Percentiles rank a stretch among this genome's conserved stretches.
These are phyloP conservation scores for Nakazawaea anatomiae DNA, from an alignment of 805 yeast species.

Conservation along the genomic window DNA sequence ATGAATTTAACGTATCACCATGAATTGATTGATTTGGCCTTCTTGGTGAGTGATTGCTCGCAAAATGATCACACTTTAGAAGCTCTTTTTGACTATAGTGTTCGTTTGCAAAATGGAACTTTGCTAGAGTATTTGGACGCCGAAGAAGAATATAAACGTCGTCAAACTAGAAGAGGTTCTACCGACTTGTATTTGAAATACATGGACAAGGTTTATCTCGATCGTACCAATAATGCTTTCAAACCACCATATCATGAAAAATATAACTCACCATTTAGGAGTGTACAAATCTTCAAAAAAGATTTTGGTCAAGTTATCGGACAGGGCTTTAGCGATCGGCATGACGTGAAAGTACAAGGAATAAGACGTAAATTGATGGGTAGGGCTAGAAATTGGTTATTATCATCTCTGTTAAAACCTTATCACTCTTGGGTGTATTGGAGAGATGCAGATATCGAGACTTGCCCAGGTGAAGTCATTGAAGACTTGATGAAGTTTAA, in stretches of 20 bases:
- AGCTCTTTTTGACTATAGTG: conserved; percentile 56
- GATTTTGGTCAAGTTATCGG: conserved; percentile 84
- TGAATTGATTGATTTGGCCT: conserved; percentile 70
- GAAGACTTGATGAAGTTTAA: conserved; percentile 62
- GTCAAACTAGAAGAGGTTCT: conserved; percentile 41
- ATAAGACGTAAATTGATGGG: conserved; percentile 82
- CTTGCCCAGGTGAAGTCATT: conserved; percentile 73
- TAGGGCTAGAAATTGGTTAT: conserved; percentile 79
- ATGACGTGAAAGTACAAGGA: conserved; percentile 82
- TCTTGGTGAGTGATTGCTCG: conserved; percentile 76
- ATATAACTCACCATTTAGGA: conserved; percentile 66
- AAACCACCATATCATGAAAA: conserved; percentile 59
- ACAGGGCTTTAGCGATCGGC: conserved; percentile 79
- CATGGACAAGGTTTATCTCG: conserved; percentile 59
- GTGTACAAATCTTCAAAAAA: conserved; percentile 73
- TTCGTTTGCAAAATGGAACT: conserved; percentile 67
- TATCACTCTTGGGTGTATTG: conserved; percentile 90
- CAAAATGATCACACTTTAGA: conserved; percentile 60
- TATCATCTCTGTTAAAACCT: conserved; percentile 68
- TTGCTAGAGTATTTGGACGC: conserved; percentile 41
- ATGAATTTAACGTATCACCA: conserved; percentile 87
- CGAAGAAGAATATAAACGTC: conserved; percentile 29
- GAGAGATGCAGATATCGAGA: conserved; percentile 84
- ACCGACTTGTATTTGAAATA: conserved; percentile 60
- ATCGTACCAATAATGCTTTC: conserved; percentile 52